Percentiles rank a stretch among this genome's conserved stretches.
Conservation (phyloP, 176 grass and related monocot species). For the Puccinellia tenuiflora region DNA sequence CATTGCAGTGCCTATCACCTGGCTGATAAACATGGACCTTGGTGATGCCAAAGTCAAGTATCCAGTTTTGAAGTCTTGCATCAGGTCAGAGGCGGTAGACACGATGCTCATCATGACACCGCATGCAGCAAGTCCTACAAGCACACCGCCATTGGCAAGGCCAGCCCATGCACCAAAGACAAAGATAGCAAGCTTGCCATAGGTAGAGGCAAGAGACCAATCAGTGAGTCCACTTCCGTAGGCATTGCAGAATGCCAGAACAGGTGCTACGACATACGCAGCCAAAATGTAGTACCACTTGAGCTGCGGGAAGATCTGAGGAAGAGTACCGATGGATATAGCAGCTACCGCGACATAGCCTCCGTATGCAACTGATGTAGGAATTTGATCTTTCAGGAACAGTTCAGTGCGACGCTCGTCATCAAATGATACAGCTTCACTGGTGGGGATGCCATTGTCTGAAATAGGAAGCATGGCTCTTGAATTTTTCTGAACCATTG, state of each 20-base stretch:
- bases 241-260: constrained; percentile 94
- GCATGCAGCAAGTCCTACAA: constrained; percentile 75
- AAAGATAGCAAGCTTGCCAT: constrained; percentile 97
- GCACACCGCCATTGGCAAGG: constrained; percentile 54
- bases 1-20: constrained; percentile 87
- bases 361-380: constrained; percentile 44
- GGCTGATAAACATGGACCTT: constrained; percentile 89
- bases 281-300: constrained; percentile 86
- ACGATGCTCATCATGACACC: constrained; percentile 99
- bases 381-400: constrained; percentile 82
- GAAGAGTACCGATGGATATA: constrained; percentile 63
- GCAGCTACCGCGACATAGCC: constrained; percentile 55
- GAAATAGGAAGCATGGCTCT: constrained; percentile 54
- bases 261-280: constrained; percentile 65
- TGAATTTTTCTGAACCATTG: constrained; percentile 34
- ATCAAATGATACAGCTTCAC: constrained; percentile 55
- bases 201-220: constrained; percentile 91
- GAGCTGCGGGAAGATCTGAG: constrained; percentile 77
- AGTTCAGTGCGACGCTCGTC: constrained; percentile 56
- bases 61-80: constrained; percentile 96
- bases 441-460: constrained; percentile 15
- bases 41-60: constrained; percentile 90
- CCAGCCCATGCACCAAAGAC: constrained; percentile 87
- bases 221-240: constrained; percentile 93
- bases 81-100: constrained; percentile 81